Evolutionary conservation across 1,139 yeast genomes (phyloP), one percentile per base, ranked within the genome.

Genomic region (Pichia kudriavzevii): DNA sequence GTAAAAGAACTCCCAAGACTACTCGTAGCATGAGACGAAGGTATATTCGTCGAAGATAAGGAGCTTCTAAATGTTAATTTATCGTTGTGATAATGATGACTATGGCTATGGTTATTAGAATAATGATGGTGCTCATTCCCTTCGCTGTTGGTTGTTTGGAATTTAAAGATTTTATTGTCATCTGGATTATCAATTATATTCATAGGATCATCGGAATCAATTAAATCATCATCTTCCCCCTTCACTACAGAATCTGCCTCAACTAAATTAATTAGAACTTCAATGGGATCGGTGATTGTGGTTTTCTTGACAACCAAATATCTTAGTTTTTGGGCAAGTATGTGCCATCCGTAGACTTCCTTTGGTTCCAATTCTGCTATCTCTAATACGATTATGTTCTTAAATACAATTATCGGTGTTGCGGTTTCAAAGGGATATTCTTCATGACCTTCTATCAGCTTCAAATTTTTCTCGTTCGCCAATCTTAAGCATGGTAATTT

Each of bases 381-480:
- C 49, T 77, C 84, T 34, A 77, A 59, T 16, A 75, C 80, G 38
- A 76, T 75, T 29, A 77, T 55, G 50, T 75, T 78, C 44, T 74
- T 75, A 52, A 77, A 77, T 58, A 74, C 66, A 32, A 60, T 60
- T 12, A 78, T 52, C 1, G 84, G 84, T 6, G 79, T 78, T 2
- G 80, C 69, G 2, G 83, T 75, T 49, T 77, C 84, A 51, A 79
- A 76, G 1, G 84, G 84, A 47, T 72, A 77, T 50, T 77, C 84
- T 51, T 77, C 83, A 50, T 75, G 78, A 2, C 78, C 76, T 32
- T 63, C 64, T 24, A 77, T 76, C 33, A 72, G 59, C 44, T 63
- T 67, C 16, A 77, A 67, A 41, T 72, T 73, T 8, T 75, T 65
- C 40, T 73, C 76, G 8, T 80, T 79, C 11, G 76, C 69, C 34